A percentile compares a stretch with the other conserved stretches of the same genome.
Evolutionary conservation across 2,329 filamentous ascomycete species (phyloP).

Genomic region (Emmonsiellopsis sp.): DNA sequence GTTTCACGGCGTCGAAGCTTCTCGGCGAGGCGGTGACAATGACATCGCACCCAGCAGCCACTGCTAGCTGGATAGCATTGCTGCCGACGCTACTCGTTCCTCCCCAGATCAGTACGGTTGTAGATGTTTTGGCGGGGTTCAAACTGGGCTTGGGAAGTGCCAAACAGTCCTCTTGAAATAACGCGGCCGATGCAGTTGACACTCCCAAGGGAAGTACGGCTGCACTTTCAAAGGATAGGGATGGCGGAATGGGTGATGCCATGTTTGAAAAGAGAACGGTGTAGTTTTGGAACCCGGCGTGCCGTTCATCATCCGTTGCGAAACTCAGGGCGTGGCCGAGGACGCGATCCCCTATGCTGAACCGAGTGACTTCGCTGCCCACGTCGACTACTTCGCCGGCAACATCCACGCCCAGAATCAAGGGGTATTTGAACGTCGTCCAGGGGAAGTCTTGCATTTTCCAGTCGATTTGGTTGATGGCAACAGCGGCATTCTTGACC

Average conservation of each 20-base stretch:
- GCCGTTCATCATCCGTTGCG: conserved; percentile 10
- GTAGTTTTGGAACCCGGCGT: conserved; percentile 19
- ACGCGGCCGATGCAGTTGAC: conserved; percentile 13
- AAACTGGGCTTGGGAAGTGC: conserved; percentile 9
- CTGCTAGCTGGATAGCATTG: conserved; percentile 38
- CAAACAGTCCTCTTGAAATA: conserved; percentile 15
- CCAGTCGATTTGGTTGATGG: conserved; percentile 37
- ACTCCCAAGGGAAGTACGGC: conserved; percentile 14
- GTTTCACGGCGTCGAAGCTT: conserved; percentile 35
- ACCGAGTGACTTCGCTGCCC: conserved; percentile 35
- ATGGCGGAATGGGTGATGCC: conserved; percentile 9
- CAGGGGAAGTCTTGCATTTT: conserved; percentile 21
- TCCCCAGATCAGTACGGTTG: conserved; percentile 27
- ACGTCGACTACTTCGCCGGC: conserved; percentile 39
- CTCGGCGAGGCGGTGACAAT: conserved; percentile 33
- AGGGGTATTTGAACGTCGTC: conserved; percentile 22
- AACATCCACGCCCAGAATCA: conserved; percentile 33
- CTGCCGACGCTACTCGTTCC: conserved; percentile 38
- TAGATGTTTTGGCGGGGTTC: conserved; percentile 14
- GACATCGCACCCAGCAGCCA: conserved; percentile 37
- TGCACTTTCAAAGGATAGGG: conserved; percentile 12
- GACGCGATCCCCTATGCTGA: conserved; percentile 38
- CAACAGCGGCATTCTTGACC: conserved; percentile 29
- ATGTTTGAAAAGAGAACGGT: conserved; percentile 12
- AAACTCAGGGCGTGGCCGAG: conserved; percentile 18